A percentile compares a stretch with the other conserved stretches of the same genome.
Conservation (phyloP, 2,329 filamentous ascomycete species). For the Penicillium palitans region DNA sequence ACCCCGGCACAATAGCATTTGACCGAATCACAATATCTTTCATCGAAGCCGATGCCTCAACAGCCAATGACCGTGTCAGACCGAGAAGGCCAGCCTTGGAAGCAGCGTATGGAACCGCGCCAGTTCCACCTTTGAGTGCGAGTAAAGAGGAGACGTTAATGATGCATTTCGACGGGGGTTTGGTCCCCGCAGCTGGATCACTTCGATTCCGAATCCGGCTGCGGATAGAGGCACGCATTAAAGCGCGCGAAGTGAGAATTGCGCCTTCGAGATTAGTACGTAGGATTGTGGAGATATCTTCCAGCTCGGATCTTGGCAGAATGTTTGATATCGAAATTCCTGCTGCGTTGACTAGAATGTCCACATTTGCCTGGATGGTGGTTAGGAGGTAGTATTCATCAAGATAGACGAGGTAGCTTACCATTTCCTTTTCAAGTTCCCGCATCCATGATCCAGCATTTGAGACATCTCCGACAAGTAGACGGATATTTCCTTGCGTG, state of each 20-base stretch:
- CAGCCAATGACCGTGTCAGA: conserved; percentile 42
- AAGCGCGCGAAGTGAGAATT: conserved; percentile 41
- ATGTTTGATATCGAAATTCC: conserved; percentile 68
- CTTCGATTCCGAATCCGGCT: conserved; percentile 29
- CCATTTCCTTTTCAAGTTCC: conserved; percentile 43
- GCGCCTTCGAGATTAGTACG: conserved; percentile 65
- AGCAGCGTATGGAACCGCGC: conserved; percentile 72
- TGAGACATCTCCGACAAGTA: conserved; percentile 43
- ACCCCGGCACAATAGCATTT: conserved; percentile 80
- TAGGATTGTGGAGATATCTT: conserved; percentile 59
- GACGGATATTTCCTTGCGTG: conserved; percentile 24
- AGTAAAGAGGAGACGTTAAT: conserved; percentile 81
- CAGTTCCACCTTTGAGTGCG: conserved; percentile 66
- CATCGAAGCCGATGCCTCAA: conserved; percentile 48
- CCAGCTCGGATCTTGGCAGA: conserved; percentile 56
- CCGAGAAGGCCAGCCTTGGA: conserved; percentile 79
- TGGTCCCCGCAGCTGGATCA: conserved; percentile 49
- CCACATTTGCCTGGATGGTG: conserved; percentile 38
- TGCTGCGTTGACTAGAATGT: conserved; percentile 76
- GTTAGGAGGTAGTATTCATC: background rate
- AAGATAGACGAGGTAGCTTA: conserved; percentile 15
- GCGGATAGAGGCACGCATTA: conserved; percentile 40
- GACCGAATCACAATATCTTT: conserved; percentile 68
- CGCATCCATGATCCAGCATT: conserved; percentile 35
- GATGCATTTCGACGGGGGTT: conserved; percentile 64